Evolutionary conservation across 108 stramenopile genomes (phyloP).

Genomic region (Pseudonitzschia delicatissima): DNA sequence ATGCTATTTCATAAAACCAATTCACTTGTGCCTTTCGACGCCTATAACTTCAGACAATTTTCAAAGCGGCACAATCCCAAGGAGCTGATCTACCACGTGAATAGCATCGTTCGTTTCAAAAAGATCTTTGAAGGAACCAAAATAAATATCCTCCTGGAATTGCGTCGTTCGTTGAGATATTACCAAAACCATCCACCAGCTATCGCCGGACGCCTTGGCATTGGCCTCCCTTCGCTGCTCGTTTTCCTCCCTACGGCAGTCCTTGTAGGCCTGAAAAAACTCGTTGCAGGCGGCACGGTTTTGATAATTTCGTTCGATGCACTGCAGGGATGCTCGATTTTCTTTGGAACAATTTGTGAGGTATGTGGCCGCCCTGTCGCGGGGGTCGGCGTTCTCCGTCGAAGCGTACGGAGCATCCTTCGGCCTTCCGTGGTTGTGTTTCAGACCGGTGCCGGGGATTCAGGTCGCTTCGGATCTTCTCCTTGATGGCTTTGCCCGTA

Average conservation of each 20-base stretch:
- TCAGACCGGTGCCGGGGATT: conserved; percentile 19
- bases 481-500: conserved; percentile 16
- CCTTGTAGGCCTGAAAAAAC: conserved; percentile 75
- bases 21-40: no score
- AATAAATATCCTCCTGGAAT: no score
- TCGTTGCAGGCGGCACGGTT: conserved; percentile 62
- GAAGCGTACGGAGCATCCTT: conserved; percentile 17
- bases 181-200: conserved; percentile 31
- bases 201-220: neutral
- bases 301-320: conserved; percentile 75
- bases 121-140: no score
- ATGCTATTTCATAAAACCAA: no score
- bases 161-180: no score
- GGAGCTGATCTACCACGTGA: no score
- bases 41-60: no score
- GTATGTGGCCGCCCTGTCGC: conserved; percentile 34
- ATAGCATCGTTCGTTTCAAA: no score
- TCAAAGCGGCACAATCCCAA: no score
- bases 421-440: conserved; percentile 34
- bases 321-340: conserved; percentile 59
- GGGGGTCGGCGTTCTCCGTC: neutral
- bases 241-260: conserved; percentile 72
- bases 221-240: conserved; percentile 42
- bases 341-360: conserved; percentile 68
- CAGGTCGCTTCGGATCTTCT: conserved; percentile 27